A percentile compares a stretch with the other conserved stretches of the same genome.
These are phyloP conservation scores for Purpureocillium takamizusanense DNA, from an alignment of 2,329 filamentous ascomycete genomes.

Conservation along the genomic window DNA sequence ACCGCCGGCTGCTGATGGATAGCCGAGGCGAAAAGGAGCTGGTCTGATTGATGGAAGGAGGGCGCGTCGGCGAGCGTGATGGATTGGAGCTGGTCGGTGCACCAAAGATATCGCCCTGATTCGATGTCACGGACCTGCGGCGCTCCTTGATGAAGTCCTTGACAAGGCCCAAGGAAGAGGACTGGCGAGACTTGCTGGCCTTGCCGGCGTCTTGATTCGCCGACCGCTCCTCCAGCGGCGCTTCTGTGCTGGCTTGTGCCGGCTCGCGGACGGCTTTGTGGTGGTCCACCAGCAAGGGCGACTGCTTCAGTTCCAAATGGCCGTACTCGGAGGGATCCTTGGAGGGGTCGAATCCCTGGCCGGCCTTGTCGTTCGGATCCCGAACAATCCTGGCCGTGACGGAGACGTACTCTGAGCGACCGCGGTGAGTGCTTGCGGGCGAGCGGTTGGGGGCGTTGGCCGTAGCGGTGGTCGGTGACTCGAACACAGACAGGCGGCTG, in stretches of 20 bases:
- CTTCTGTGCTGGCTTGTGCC: conserved; percentile 21
- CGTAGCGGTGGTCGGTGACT: conserved; percentile 23
- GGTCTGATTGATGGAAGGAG: conserved; percentile 36
- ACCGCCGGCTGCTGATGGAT: conserved; percentile 56
- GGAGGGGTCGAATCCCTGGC: conserved; percentile 29
- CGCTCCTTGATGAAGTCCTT: conserved; percentile 54
- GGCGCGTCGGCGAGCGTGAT: conserved; percentile 36
- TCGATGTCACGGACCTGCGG: conserved; percentile 40
- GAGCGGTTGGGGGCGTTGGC: conserved; percentile 13
- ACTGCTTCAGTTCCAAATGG: conserved; percentile 47
- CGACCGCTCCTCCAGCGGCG: conserved; percentile 25
- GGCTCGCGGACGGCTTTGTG: conserved; percentile 25
- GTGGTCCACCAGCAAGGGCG: conserved; percentile 49
- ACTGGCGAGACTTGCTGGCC: conserved; percentile 37
- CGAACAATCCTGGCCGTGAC: conserved; percentile 79
- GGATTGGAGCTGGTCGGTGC: conserved; percentile 14
- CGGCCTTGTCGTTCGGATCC: conserved; percentile 40
- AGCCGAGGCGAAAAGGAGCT: conserved; percentile 42
- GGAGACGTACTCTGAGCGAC: conserved; percentile 67
- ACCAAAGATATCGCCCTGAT: conserved; percentile 32
- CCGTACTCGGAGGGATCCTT: conserved; percentile 34
- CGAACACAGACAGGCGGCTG: conserved; percentile 47
- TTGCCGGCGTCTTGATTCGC: conserved; percentile 24
- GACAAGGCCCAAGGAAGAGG: conserved; percentile 51
- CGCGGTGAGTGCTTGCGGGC: conserved; percentile 26